Conservation (phyloP, 164 flowering plant genomes). For the Stephania yunnanensis region DNA sequence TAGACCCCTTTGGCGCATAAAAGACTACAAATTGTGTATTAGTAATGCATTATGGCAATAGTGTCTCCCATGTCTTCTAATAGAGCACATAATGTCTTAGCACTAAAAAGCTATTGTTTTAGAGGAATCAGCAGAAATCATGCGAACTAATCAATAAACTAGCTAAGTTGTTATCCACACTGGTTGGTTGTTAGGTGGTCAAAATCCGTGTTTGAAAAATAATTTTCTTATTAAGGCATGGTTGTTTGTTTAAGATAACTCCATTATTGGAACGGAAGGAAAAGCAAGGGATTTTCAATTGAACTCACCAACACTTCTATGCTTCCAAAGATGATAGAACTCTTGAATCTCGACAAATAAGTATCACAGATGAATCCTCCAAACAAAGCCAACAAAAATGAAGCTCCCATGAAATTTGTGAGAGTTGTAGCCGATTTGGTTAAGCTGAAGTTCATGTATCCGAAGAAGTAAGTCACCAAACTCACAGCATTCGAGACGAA, state of each 20-base stretch:
- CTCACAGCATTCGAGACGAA: conserved; percentile 46
- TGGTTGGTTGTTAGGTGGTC: too few species aligned
- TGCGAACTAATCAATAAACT: neutral
- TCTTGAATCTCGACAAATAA: conserved; percentile 61
- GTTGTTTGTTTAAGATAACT: neutral
- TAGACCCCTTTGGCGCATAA: neutral
- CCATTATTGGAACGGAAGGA: neutral
- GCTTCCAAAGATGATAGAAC: conserved; percentile 47
- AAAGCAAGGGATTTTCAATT: neutral
- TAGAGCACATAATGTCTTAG: neutral
- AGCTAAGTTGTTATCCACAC: neutral
- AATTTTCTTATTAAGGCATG: too few species aligned
- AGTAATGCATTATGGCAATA: neutral
- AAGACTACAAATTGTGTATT: neutral
- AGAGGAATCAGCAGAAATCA: neutral
- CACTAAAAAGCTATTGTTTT: neutral
- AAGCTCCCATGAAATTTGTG: conserved; percentile 68
- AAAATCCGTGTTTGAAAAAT: too few species aligned
- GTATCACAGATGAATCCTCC: conserved; percentile 73
- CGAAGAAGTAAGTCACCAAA: conserved; percentile 57
- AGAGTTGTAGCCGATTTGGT: conserved; percentile 61
- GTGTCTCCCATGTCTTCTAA: conserved; percentile 1
- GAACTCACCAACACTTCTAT: conserved; percentile 46
- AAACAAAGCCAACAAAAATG: conserved; percentile 50
- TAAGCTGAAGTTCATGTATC: conserved; percentile 66